Base-by-base conservation (phyloP, 352 stramenopile species). In the Globisporangium cylindrosporum region DNA sequence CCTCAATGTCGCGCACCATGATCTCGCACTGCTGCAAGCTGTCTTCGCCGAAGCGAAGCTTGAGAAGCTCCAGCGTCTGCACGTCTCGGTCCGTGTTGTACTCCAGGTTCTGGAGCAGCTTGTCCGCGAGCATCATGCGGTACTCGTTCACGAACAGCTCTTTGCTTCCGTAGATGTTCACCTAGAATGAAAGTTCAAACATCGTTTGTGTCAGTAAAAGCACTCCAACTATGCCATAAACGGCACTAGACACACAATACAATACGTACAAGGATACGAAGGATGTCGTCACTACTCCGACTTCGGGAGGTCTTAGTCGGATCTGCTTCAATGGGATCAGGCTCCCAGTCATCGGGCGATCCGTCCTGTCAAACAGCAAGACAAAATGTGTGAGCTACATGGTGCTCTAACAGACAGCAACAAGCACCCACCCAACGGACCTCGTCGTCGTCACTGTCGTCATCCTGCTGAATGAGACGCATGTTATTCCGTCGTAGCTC, bases 111-210 rank as follows among this genome's bases (percentile, higher is more conserved):
- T 90, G 79, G 15, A 99, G 80, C 22, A 99, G 77, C 68, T 99
- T 99, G 73, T 99, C 97, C 0, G 96, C 97, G 29, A 99, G 79
- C 93, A 99, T 98, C 68, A 98, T 84, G 22, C 97, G 82, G 73
- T 99, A 99, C 78, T 99, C 97, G 78, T 98, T 98, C n/a, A 99
- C 96, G 79, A 99, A 99, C 18, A 99, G 73, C 70, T 99, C 97
- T 57, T 98, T 98, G 70, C 92, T 99, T 49, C 97, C 97, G 76
- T 99, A 99, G 67, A 99, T 99, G 54, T 97, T 98, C 15, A 92
- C 84, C 84, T 92, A 32, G 14, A 24, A 48, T 8, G 22, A 41
- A 22, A 56, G 22, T 6, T 12, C 15, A 38, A 55, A 1, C 27
- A 62, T 62, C 12, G 18, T 34, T 29, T 15, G 20, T n/a, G 32